Conservation (phyloP, 345 rosid genomes). For the Anacardium occidentale region DNA sequence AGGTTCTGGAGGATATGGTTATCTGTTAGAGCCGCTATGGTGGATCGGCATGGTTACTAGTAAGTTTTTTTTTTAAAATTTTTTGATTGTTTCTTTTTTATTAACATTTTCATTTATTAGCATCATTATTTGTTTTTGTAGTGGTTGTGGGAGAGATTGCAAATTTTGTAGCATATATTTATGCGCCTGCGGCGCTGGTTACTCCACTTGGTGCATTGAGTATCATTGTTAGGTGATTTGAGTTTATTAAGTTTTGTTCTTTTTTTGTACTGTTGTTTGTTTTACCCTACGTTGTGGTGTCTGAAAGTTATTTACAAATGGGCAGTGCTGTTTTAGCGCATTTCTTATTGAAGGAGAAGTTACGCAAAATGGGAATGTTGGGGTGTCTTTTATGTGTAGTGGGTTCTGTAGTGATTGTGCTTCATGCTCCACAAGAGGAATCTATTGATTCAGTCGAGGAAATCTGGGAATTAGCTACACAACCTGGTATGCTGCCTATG, state of each 20-base stretch:
- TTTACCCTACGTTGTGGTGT: too few species aligned
- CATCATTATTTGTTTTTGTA: conserved; percentile 20
- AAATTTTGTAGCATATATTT: conserved; percentile 65
- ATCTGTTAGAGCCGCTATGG: conserved; percentile 80
- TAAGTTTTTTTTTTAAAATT: conserved; percentile 32
- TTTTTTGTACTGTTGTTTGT: too few species aligned
- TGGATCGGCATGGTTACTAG: conserved; percentile 88
- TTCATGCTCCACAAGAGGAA: conserved; percentile 66
- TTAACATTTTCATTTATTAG: not conserved
- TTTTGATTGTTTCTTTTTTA: not conserved
- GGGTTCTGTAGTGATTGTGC: conserved; percentile 68
- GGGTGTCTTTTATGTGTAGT: conserved; percentile 77
- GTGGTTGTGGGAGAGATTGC: conserved; percentile 79
- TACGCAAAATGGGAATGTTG: conserved; percentile 67
- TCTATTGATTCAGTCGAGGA: conserved; percentile 52
- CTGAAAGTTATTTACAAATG: conserved; percentile 9
- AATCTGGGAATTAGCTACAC: conserved; percentile 71
- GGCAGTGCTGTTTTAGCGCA: conserved; percentile 76
- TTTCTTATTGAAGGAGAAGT: conserved; percentile 63
- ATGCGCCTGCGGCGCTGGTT: conserved; percentile 81
- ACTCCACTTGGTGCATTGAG: conserved; percentile 79
- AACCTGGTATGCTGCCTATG: conserved; percentile 49
- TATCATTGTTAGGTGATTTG: conserved; percentile 61
- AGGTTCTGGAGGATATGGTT: conserved; percentile 82
- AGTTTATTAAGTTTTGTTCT: too few species aligned